Conservation (phyloP, 78 protist genomes). For the Dictyostelium intermedium region DNA sequence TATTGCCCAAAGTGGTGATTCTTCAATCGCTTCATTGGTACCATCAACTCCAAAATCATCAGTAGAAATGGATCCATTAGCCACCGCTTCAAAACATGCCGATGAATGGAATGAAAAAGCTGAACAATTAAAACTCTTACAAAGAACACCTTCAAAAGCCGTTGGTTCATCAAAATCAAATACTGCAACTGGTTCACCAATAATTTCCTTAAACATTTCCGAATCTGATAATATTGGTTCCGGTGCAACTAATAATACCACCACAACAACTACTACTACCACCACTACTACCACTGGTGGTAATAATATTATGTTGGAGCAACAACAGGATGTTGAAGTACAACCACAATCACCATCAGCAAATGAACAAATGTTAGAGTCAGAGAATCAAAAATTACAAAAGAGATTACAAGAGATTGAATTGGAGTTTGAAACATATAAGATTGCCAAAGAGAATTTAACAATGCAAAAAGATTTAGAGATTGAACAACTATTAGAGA, state of each 20-base stretch:
- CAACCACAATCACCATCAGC: background rate
- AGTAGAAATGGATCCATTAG: background rate
- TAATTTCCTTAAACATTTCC: background rate
- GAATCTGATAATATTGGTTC: background rate
- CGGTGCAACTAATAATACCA: background rate
- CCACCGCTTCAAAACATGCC: background rate
- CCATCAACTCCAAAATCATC: constrained; percentile 3
- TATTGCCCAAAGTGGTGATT: background rate
- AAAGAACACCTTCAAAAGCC: constrained; percentile 51
- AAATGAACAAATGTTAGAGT: background rate
- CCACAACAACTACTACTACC: background rate
- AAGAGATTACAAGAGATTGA: constrained; percentile 8
- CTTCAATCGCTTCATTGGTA: background rate
- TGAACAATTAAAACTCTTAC: constrained; percentile 54
- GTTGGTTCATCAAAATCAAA: background rate
- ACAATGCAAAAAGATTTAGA: background rate
- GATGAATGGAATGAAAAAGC: constrained; percentile 69
- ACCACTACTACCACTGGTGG: background rate
- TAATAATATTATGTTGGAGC: background rate
- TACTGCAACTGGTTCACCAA: background rate
- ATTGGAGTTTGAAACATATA: background rate
- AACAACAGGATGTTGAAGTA: background rate
- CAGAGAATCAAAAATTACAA: background rate
- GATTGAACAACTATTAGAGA: background rate
- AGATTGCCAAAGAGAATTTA: constrained; percentile 1